A percentile compares a stretch with the other conserved stretches of the same genome.
These are phyloP conservation scores for Trametes villosa DNA, from an alignment of 768 basidiomycete genomes.

Conservation along the genomic window DNA sequence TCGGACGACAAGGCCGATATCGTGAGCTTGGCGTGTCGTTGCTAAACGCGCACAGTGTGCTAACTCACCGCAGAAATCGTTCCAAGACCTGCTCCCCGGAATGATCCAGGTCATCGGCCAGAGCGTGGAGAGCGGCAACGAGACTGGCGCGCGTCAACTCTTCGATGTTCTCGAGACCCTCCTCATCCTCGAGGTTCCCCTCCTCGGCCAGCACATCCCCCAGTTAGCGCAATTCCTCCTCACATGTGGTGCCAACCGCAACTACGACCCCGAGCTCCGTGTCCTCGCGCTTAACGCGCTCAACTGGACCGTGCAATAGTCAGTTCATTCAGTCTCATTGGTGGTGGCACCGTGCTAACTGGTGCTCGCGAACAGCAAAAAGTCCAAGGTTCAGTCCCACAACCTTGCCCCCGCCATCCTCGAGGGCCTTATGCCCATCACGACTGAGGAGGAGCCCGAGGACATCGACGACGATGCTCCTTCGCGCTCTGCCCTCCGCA, in stretches of 20 bases:
- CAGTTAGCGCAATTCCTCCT: constrained; percentile 90
- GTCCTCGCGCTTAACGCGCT: constrained; percentile 91
- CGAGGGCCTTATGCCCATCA: constrained; percentile 91
- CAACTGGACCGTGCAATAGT: constrained; percentile 98
- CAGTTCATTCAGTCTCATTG: constrained; percentile 34
- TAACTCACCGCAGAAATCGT: constrained; percentile 61
- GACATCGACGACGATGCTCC: constrained; percentile 94
- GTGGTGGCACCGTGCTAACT: constrained; percentile 14
- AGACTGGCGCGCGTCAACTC: constrained; percentile 80
- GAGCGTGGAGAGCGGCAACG: constrained; percentile 77
- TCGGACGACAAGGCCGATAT: constrained; percentile 85
- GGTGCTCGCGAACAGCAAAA: constrained; percentile 66
- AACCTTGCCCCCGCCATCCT: constrained; percentile 85
- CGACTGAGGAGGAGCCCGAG: constrained; percentile 91
- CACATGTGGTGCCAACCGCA: constrained; percentile 76
- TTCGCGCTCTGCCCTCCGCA: constrained; percentile 90
- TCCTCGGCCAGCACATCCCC: constrained; percentile 86
- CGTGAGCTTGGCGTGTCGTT: constrained; percentile 47
- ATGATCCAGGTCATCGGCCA: constrained; percentile 92
- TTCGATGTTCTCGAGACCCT: constrained; percentile 97
- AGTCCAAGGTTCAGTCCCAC: constrained; percentile 89
- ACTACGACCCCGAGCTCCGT: constrained; percentile 78
- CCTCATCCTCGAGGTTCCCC: constrained; percentile 93
- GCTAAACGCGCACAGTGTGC: background rate
- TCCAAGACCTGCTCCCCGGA: constrained; percentile 83